Base-by-base conservation (phyloP, 2,329 filamentous ascomycete genomes). In the Fusarium protoensiforme region DNA sequence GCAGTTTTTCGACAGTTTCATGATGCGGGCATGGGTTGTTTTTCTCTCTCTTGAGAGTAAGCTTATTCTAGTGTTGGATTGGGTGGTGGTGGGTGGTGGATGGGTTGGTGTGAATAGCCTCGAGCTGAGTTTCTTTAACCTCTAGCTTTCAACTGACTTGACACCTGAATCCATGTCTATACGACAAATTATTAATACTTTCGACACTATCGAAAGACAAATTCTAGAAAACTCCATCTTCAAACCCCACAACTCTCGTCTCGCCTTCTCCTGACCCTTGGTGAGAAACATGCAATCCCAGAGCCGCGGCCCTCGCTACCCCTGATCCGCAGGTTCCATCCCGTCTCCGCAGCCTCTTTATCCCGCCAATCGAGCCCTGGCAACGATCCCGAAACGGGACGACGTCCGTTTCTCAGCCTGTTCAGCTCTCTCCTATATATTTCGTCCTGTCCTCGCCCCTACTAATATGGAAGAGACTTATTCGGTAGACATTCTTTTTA, bases 401-500 rank as follows among this genome's bases (percentile, higher is more conserved):
- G n/a, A 56, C 3, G 13, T 22, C 8, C 53, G 57, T 56, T 41
- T 41, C 24, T 36, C 38, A 18, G 18, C 16, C 11, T 46, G 9
- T 11, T 4, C 14, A 13, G 10, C 13, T 27, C 11, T 20, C 6
- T 62, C 1, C 2, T 67, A 66, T 71, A 71, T 70, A 71, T 35
- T 46, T 36, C 22, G 35, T 5, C 24, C 51, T 29, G 22, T n/a
- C 22, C 58, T 66, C 41, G 64, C 64, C 22, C 20, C n/a, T 62
- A 13, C 18, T n/a, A 31, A 35, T 53, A 35, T 53, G 16, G 14
- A 43, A n/a, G 41, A 69, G 20, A 60, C 33, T 59, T 72, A 38
- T 63, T 65, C 62, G 57, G 62, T 60, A 71, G 67, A 68, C 70
- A 51, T 54, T 73, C 59, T 60, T 67, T 54, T 36, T 16, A 24